Conservation (phyloP, 208 protist genomes). For the Hexamita inflata region DNA sequence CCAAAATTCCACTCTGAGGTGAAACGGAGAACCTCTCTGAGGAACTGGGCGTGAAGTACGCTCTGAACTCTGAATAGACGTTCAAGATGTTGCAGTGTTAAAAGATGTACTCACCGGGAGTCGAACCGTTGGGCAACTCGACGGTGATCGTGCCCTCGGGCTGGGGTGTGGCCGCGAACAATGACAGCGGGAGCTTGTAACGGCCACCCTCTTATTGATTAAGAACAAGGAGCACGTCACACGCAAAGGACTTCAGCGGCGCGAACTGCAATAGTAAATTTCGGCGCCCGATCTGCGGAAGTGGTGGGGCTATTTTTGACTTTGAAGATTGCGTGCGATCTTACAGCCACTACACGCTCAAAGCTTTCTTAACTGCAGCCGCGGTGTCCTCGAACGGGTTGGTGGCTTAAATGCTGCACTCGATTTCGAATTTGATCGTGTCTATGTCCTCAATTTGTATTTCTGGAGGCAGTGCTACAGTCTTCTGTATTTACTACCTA, state of each 20-base stretch:
- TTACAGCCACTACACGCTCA: not conserved
- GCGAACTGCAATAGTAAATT: not conserved
- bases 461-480: not conserved
- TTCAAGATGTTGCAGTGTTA: conserved; percentile 7
- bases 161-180: not conserved
- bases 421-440: not conserved
- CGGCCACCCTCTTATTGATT: not conserved
- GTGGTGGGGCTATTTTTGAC: not conserved
- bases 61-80: conserved; percentile 24
- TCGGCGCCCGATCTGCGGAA: not conserved
- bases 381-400: not conserved
- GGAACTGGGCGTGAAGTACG: conserved; percentile 11
- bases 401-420: not conserved
- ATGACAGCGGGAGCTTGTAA: conserved; percentile 4
- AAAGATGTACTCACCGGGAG: not conserved
- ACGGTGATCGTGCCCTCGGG: not conserved
- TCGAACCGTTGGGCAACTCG: not conserved
- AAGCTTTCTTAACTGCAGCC: not conserved
- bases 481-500: not conserved
- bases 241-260: conserved; percentile 22
- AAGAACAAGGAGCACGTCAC: conserved; percentile 2
- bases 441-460: not conserved
- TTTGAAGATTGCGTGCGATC: not conserved
- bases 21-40: conserved; percentile 15
- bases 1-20: not conserved